A percentile compares a stretch with the other conserved stretches of the same genome.
Evolutionary conservation across 176 grass and related monocot genomes (phyloP).

Genomic region (Typha latifolia): DNA sequence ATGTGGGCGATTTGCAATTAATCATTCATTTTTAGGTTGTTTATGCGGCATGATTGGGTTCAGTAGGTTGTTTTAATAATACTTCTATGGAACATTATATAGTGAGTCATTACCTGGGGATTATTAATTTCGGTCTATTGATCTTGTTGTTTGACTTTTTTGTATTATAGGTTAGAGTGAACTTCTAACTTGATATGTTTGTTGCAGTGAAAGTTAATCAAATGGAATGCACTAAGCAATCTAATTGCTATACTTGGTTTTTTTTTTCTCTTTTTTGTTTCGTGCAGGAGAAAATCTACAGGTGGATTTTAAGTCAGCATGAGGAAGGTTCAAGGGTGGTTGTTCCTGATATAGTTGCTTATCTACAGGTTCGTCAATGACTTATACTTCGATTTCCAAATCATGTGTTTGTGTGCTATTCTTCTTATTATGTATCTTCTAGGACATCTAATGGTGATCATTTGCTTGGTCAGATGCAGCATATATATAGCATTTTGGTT

Average conservation of each 20-base stretch:
- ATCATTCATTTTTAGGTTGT: no score
- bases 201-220: not conserved
- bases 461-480: not conserved
- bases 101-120: no score
- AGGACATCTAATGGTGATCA: constrained; percentile 4
- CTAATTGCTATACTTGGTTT: constrained; percentile 1
- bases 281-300: constrained; percentile 37
- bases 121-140: no score
- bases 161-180: no score
- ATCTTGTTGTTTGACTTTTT: no score
- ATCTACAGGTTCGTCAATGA: constrained; percentile 36
- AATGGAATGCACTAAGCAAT: constrained; percentile 3
- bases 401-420: constrained; percentile 3
- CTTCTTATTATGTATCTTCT: not conserved
- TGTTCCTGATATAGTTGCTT: constrained; percentile 30
- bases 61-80: no score
- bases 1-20: no score
- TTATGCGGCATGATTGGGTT: no score
- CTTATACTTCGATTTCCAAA: not conserved
- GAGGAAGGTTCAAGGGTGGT: constrained; percentile 29
- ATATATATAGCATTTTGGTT: not conserved
- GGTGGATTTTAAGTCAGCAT: constrained; percentile 37
- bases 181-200: not conserved
- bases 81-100: no score
- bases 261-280: constrained; percentile 3